These are phyloP conservation scores for Cornus controversa DNA, from an alignment of 148 eudicot species.

Conservation along the genomic window DNA sequence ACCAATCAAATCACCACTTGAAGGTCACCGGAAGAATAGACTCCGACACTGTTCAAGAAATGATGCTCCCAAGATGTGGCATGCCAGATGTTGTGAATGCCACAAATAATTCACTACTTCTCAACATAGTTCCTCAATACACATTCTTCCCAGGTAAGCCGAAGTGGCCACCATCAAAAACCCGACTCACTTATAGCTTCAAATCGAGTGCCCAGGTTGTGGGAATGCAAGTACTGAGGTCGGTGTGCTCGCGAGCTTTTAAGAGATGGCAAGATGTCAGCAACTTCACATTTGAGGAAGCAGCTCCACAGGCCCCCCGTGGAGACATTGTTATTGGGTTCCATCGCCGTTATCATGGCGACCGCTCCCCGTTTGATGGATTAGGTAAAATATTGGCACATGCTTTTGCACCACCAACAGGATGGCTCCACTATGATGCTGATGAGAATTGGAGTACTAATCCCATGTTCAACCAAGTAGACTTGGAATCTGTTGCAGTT, in stretches of 20 bases:
- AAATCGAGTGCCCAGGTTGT: neutral
- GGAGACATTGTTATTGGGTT: neutral
- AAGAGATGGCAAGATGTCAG: neutral
- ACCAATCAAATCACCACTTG: neutral
- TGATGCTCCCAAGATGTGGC: neutral
- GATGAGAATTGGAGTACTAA: no score
- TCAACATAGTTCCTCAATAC: no score
- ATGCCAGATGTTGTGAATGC: neutral
- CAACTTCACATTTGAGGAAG: neutral
- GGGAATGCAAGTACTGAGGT: neutral
- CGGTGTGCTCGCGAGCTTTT: neutral
- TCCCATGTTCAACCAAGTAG: neutral
- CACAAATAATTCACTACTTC: no score
- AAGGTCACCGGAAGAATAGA: neutral
- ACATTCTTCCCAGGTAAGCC: neutral
- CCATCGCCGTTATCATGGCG: neutral
- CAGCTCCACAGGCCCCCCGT: neutral
- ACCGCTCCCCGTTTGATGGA: neutral
- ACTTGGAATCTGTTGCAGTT: conserved; percentile 4
- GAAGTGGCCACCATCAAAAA: neutral
- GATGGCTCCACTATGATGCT: conserved; percentile 1
- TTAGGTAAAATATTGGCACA: neutral
- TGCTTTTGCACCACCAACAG: neutral
- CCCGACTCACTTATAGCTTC: neutral
- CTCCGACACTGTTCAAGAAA: neutral